phyloP scores from a whole-genome alignment of 495 filamentous ascomycete genomes.

The Aspergillus campestris region DNA sequence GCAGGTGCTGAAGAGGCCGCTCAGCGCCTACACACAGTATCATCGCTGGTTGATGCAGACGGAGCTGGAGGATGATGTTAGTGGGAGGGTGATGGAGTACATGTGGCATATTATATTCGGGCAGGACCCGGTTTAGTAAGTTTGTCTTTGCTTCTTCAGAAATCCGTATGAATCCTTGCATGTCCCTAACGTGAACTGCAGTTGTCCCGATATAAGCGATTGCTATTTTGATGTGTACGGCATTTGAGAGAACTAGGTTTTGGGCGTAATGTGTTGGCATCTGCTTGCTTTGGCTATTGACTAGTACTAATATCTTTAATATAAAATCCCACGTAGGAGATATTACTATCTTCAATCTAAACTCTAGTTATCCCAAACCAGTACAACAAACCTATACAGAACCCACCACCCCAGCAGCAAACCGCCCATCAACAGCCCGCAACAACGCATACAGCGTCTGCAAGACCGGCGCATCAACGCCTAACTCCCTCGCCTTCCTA shows the following conservation, averaged over 20 bases:
- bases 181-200: conserved; percentile 8
- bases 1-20: conserved; percentile 38
- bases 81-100: conserved; percentile 62
- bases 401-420: not conserved
- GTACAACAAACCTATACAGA: too few species aligned
- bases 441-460: conserved; percentile 40
- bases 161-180: not conserved
- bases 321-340: too few species aligned
- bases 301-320: too few species aligned
- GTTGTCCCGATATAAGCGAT: conserved; percentile 23
- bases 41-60: conserved; percentile 56
- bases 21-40: conserved; percentile 46
- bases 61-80: conserved; percentile 44
- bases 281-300: too few species aligned
- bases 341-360: too few species aligned
- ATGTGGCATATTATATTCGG: conserved; percentile 63
- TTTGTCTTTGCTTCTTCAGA: not conserved
- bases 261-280: too few species aligned
- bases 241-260: not conserved
- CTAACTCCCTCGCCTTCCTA: conserved; percentile 39
- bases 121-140: conserved; percentile 30
- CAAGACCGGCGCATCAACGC: conserved; percentile 37
- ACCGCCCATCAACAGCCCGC: conserved; percentile 26
- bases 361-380: too few species aligned
- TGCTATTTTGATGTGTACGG: conserved; percentile 27